A percentile compares a stretch with the other conserved stretches of the same genome.
phyloP scores from a whole-genome alignment of 176 grass and related monocot species.

The Oryza glaberrima region DNA sequence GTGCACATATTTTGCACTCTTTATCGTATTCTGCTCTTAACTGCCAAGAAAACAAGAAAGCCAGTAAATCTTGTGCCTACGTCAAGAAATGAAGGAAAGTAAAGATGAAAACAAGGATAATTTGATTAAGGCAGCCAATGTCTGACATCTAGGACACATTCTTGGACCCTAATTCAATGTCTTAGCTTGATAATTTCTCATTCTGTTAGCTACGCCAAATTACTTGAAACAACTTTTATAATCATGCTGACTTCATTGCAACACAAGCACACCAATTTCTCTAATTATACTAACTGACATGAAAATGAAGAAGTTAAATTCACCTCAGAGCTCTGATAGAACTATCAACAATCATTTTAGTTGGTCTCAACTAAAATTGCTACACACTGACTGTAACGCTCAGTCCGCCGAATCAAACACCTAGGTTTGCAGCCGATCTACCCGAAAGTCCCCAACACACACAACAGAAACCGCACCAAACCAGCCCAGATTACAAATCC shows the following conservation, averaged over 20 bases:
- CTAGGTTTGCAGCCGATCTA: not conserved
- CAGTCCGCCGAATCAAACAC: not conserved
- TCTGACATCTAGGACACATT: too few relatives aligned
- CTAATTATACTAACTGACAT: too few relatives aligned
- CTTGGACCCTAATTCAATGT: not conserved
- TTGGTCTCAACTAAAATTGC: not conserved
- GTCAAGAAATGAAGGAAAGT: constrained; percentile 8
- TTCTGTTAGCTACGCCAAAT: not conserved
- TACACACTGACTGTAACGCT: not conserved
- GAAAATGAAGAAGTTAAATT: not conserved
- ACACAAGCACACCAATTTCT: too few relatives aligned
- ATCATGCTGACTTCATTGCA: too few relatives aligned
- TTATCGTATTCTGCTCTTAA: constrained; percentile 90
- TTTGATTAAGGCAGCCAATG: not conserved
- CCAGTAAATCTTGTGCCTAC: constrained; percentile 4
- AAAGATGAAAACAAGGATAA: not conserved
- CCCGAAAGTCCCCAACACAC: not conserved
- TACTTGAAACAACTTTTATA: constrained; percentile 1
- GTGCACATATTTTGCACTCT: constrained; percentile 94
- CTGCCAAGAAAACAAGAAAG: constrained; percentile 51
- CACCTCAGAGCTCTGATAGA: not conserved
- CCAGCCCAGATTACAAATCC: not conserved
- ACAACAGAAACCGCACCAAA: not conserved
- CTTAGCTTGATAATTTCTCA: not conserved
- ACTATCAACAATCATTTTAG: not conserved